Conservation (phyloP, 352 stramenopile species). For the Pythium oligandrum region DNA sequence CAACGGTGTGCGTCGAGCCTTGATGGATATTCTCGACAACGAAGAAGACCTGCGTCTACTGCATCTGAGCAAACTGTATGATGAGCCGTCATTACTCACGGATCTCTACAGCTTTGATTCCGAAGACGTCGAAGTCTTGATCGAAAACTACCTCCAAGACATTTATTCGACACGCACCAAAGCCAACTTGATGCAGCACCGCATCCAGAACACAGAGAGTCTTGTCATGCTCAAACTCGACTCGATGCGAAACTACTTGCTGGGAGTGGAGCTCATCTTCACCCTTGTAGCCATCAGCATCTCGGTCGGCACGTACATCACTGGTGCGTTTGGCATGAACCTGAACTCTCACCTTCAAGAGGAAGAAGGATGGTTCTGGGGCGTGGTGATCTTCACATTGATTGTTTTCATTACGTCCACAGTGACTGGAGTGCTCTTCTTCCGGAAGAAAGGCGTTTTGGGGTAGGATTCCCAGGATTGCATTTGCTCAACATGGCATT, state of each 20-base stretch:
- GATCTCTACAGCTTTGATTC: slow-evolving; percentile 58
- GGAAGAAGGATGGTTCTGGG: slow-evolving; percentile 44
- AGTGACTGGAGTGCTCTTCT: slow-evolving; percentile 37
- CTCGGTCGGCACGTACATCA: slow-evolving; percentile 52
- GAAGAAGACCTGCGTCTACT: slow-evolving; percentile 59
- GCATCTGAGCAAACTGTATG: slow-evolving; percentile 54
- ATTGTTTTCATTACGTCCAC: slow-evolving; percentile 37
- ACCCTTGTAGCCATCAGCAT: slow-evolving; percentile 49
- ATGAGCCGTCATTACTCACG: slow-evolving; percentile 34
- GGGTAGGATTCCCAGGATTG: slow-evolving; percentile 12
- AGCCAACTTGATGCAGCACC: slow-evolving; percentile 45
- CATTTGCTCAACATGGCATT: too few relatives aligned
- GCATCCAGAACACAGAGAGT: slow-evolving; percentile 67
- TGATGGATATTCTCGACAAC: slow-evolving; percentile 67
- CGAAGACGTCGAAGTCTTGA: slow-evolving; percentile 56
- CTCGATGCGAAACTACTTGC: slow-evolving; percentile 60
- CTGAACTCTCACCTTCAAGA: slow-evolving; percentile 40
- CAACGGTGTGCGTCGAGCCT: slow-evolving; percentile 43
- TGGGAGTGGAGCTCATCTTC: slow-evolving; percentile 59
- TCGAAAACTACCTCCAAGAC: slow-evolving; percentile 66
- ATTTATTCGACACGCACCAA: slow-evolving; percentile 68
- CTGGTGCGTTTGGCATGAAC: slow-evolving; percentile 66
- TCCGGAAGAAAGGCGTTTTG: slow-evolving; percentile 45
- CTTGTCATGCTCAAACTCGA: slow-evolving; percentile 68
- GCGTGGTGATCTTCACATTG: slow-evolving; percentile 32